phyloP scores from a whole-genome alignment of 805 yeast genomes.

The Candida morakotiae region DNA sequence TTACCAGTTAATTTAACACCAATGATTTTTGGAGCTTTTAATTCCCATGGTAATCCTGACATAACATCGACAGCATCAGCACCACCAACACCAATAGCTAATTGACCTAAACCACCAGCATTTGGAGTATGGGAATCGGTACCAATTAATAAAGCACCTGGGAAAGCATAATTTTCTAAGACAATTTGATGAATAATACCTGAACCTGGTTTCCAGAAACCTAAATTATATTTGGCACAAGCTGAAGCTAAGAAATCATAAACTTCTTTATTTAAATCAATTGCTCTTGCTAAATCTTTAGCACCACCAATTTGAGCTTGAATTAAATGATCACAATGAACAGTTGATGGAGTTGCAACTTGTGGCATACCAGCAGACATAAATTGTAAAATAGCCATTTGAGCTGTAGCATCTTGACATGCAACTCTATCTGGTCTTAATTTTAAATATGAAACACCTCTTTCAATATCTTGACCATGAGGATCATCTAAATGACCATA shows the following conservation, averaged over 20 bases:
- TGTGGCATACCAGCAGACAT: conserved; percentile 92
- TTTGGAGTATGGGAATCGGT: conserved; percentile 98
- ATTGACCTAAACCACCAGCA: conserved; percentile 97
- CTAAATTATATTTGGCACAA: conserved; percentile 92
- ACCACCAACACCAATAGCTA: conserved; percentile 99
- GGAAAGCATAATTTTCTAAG: conserved; percentile 93
- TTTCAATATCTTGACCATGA: conserved; percentile 74
- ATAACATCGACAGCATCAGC: conserved; percentile 98
- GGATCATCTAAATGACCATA: conserved; percentile 96
- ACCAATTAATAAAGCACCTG: conserved; percentile 95
- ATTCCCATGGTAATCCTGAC: conserved; percentile 94
- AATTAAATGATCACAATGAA: conserved; percentile 96
- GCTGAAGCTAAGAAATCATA: conserved; percentile 87
- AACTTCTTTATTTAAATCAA: conserved; percentile 88
- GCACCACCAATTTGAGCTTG: conserved; percentile 93
- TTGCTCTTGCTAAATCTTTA: conserved; percentile 79
- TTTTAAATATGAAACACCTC: conserved; percentile 90
- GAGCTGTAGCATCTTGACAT: conserved; percentile 99
- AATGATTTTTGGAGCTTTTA: conserved; percentile 92
- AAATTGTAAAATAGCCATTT: conserved; percentile 95
- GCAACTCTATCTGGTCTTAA: conserved; percentile 97
- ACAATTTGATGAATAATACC: conserved; percentile 98
- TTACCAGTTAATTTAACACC: conserved; percentile 94
- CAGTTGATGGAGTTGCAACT: conserved; percentile 93
- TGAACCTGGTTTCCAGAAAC: conserved; percentile 99